These are phyloP conservation scores for Candida coquimbonensis DNA, from an alignment of 805 yeast genomes.

Conservation along the genomic window DNA sequence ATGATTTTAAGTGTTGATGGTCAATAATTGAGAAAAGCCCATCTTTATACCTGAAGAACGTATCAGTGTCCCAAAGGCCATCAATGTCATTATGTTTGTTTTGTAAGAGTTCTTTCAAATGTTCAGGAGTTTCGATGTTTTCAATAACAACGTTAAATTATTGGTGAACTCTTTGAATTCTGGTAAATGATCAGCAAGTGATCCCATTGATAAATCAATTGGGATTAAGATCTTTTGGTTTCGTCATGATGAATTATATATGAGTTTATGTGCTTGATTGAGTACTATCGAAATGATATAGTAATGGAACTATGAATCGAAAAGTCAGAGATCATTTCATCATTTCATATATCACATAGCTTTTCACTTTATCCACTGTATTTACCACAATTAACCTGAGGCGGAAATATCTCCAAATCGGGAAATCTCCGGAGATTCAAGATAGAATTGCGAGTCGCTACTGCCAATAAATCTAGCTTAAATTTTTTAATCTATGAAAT, in stretches of 20 bases:
- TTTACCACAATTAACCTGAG: no score
- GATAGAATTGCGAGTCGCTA: no score
- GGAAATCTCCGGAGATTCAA: no score
- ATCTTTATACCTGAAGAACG: conserved; percentile 36
- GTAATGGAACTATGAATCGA: no score
- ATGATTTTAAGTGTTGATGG: conserved; percentile 44
- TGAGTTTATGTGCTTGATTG: no score
- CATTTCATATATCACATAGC: no score
- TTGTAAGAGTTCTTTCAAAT: conserved; percentile 33
- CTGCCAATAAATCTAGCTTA: no score
- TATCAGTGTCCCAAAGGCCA: conserved; percentile 52
- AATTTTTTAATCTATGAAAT: no score
- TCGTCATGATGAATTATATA: conserved; percentile 6
- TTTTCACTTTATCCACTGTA: no score
- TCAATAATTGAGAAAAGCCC: conserved; percentile 38
- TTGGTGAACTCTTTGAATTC: conserved; percentile 37
- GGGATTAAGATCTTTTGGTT: conserved; percentile 13
- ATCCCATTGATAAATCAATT: conserved; percentile 27
- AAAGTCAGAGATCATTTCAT: no score
- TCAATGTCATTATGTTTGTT: conserved; percentile 31
- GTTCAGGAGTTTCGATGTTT: conserved; percentile 33
- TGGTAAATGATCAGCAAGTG: conserved; percentile 38
- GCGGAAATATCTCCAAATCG: no score
- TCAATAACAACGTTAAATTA: conserved; percentile 33
- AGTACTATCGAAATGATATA: no score